These are phyloP conservation scores for Beauveria medogensis DNA, from an alignment of 2,329 filamentous ascomycete genomes.

Conservation along the genomic window DNA sequence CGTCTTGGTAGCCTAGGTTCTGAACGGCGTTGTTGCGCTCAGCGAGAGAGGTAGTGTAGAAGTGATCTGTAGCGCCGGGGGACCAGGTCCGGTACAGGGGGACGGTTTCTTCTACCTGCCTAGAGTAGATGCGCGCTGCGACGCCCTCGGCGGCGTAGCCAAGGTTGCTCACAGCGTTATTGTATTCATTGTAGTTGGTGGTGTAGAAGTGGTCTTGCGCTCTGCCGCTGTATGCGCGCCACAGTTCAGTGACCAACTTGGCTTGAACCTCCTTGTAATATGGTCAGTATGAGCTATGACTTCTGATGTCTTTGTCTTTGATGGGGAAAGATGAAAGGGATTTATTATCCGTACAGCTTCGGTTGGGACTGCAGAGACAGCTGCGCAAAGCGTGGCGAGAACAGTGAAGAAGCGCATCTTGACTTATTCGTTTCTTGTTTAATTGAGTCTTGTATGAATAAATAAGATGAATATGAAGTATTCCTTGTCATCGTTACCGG, in stretches of 20 bases:
- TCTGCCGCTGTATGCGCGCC: slow-evolving; percentile 8
- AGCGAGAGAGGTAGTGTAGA: slow-evolving; percentile 9
- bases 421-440: neutral
- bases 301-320: no score
- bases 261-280: neutral
- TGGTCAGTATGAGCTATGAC: neutral
- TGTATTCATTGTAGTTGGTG: slow-evolving; percentile 8
- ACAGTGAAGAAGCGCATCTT: slow-evolving; percentile 7
- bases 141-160: slow-evolving; percentile 7
- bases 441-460: neutral
- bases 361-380: neutral
- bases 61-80: slow-evolving; percentile 1
- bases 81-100: slow-evolving; percentile 7
- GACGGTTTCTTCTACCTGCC: neutral
- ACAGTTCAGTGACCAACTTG: neutral
- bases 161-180: slow-evolving; percentile 6
- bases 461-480: no score
- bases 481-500: no score
- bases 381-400: neutral
- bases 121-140: neutral
- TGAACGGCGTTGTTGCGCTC: slow-evolving; percentile 10
- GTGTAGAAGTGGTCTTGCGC: slow-evolving; percentile 10
- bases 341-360: neutral
- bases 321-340: no score
- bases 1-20: slow-evolving; percentile 5